Evolutionary conservation across 73 alveolate genomes (phyloP).

Genomic region (Uronychia binucleata): DNA sequence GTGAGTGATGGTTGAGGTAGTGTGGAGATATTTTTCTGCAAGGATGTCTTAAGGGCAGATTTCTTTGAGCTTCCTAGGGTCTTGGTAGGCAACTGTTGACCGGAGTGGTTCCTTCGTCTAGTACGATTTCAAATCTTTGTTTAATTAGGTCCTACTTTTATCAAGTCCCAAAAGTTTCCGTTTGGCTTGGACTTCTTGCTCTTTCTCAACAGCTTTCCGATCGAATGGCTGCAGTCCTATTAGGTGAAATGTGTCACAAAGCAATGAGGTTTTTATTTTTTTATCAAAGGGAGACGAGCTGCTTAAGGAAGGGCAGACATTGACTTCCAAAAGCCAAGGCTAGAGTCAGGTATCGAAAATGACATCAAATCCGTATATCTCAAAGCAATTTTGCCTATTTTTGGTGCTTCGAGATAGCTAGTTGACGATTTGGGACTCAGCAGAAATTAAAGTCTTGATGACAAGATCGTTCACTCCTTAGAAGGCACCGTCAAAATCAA

Average conservation of each 20-base stretch:
- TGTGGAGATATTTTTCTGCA: no score
- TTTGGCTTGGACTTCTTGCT: constrained; percentile 8
- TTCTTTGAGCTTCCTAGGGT: neutral
- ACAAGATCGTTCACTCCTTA: constrained; percentile 70
- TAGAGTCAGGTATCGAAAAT: constrained; percentile 71
- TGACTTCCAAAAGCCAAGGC: constrained; percentile 81
- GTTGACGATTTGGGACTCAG: constrained; percentile 54
- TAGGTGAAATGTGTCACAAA: constrained; percentile 52
- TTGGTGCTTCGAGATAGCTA: constrained; percentile 35
- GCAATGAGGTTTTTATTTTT: constrained; percentile 50
- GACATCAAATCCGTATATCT: constrained; percentile 81
- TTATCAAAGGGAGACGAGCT: constrained; percentile 61
- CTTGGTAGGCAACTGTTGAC: neutral
- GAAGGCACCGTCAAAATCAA: constrained; percentile 17
- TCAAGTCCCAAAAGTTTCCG: constrained; percentile 45
- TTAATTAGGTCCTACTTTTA: neutral
- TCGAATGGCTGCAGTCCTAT: constrained; percentile 58
- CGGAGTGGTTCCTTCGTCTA: neutral
- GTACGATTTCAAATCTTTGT: neutral
- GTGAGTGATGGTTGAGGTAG: no score
- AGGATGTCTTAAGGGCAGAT: neutral
- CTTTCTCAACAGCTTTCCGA: constrained; percentile 15
- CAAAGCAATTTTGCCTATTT: constrained; percentile 74
- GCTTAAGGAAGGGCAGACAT: constrained; percentile 70
- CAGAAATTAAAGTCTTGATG: constrained; percentile 74